Percentiles rank a stretch among this genome's conserved stretches.
Evolutionary conservation across 768 basidiomycete genomes (phyloP).

Genomic region (Phylloporus arenicola): DNA sequence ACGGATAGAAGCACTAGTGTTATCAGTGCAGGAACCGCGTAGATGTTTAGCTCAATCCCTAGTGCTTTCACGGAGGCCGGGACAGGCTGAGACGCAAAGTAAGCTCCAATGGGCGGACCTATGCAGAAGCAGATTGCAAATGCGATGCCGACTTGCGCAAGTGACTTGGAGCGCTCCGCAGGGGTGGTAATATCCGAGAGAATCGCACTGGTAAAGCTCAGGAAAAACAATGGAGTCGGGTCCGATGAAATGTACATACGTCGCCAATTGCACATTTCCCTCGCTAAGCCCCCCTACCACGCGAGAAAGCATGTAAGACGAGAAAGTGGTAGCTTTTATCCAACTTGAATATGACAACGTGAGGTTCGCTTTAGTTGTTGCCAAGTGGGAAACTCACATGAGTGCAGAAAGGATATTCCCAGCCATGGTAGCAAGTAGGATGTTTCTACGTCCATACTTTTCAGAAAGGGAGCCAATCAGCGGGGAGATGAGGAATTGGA

Average conservation of each 20-base stretch:
- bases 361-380: neutral
- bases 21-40: conserved; percentile 83
- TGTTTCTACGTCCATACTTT: conserved; percentile 78
- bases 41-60: conserved; percentile 75
- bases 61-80: conserved; percentile 51
- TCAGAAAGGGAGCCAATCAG: conserved; percentile 82
- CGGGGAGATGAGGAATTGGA: conserved; percentile 83
- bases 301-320: conserved; percentile 83
- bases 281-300: conserved; percentile 92
- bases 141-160: conserved; percentile 92
- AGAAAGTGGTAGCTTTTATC: conserved; percentile 87
- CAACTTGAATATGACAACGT: conserved; percentile 45
- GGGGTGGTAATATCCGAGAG: conserved; percentile 86
- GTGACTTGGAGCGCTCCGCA: conserved; percentile 72
- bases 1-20: conserved; percentile 69
- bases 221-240: neutral
- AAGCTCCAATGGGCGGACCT: conserved; percentile 92
- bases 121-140: conserved; percentile 94
- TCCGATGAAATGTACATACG: conserved; percentile 46
- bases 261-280: conserved; percentile 95
- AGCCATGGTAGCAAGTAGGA: conserved; percentile 83
- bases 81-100: conserved; percentile 85
- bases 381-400: conserved; percentile 47
- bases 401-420: conserved; percentile 91
- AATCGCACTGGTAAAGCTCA: conserved; percentile 61